Evolutionary conservation across 371 early-diverging fungal species (phyloP), one percentile per base, ranked within the genome.

Genomic region (Apophysomyces elegans): DNA sequence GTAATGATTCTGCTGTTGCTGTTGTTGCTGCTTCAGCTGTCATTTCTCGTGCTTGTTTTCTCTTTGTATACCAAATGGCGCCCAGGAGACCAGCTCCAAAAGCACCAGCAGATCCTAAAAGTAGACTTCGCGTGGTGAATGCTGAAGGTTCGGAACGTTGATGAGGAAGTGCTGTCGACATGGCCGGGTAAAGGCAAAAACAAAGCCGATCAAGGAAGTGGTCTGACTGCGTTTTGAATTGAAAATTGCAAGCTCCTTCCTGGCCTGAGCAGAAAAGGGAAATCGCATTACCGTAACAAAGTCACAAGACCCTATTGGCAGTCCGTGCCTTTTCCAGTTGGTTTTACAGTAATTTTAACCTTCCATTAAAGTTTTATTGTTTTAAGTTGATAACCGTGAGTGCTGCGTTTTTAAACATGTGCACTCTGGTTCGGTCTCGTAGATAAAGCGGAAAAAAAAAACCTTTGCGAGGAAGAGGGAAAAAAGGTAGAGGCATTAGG

Each of bases 41-140:
- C 60, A 68, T 62, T 62, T 78, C 66, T 60, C 71, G 65, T 6
- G 70, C 70, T 65, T 79, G 78, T 57, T 78, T 79, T 57, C 80
- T 69, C 61, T 76, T 76, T 9, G 83, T 78, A 56, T 83, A 70
- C 78, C 77, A 78, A 60, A 83, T 77, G 3, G 83, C 78, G 37
- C 83, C 83, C 18, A 73, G 18, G 44, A 83, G 58, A 35, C 83
- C 80, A 41, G 77, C 74, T 47, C 73, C 80, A 73, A 83, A 83
- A 7, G 78, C 77, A 56, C 73, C 70, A 12, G 73, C 77, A 58
- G 79, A 70, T 14, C 76, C 72, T 62, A 72, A 62, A 13, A 78
- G 61, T 56, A 78, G 62, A 35, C 59, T 61, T 37, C 69, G 54
- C 5, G 61, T 58, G 18, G 56, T 63, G 3, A 61, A 39, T 13